Evolutionary conservation across 441 rosid species (phyloP), one percentile per base, ranked within the genome.

Genomic region (Pelargonium myrrhifolium): DNA sequence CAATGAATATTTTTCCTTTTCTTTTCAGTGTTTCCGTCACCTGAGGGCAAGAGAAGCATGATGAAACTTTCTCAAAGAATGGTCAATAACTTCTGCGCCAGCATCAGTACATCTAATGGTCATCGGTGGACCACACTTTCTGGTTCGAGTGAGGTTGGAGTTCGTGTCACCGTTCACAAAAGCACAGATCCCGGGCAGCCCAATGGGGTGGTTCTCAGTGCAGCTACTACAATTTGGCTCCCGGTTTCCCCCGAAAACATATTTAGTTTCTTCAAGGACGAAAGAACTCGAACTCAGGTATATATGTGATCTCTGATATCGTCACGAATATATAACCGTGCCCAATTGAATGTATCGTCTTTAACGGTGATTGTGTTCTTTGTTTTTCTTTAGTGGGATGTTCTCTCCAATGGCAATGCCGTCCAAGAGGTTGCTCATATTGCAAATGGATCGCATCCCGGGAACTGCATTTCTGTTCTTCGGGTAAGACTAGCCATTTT

Each of bases 31-130:
- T 83, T 87, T 77, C 93, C 98, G 47, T 86, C 89, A 0, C 84
- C 87, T 0, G 99, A 92, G 18, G 99, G 97, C 55, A 95, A 90
- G 82, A 80, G 87, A 75, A 87, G 96, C 84, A 85, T 92, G 95
- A 95, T 95, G 99, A 92, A 84, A 76, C 97, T 95, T 67, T 87
- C 95, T 31, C 98, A 90, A 68, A 85, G 97, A 78, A 95, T 95
- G 99, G 82, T 89, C 8, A 87, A 71, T 69, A 92, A 68, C 75
- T 95, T 86, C 79, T 92, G 98, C 66, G 62, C 83, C 6, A 90
- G 98, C 80, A 86, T 90, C 18, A 81, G 97, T 76, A 84, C 90
- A 3, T 90, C 99, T 0, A 87, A 77, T 71, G 82, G 86, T 79
- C 91, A 89, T 31, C 79, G 76, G 17, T 82, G 96, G 86, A 83